Percentiles rank a stretch among this genome's conserved stretches.
phyloP scores from a whole-genome alignment of 2,329 filamentous ascomycete species.

The Monosporascus sp. region DNA sequence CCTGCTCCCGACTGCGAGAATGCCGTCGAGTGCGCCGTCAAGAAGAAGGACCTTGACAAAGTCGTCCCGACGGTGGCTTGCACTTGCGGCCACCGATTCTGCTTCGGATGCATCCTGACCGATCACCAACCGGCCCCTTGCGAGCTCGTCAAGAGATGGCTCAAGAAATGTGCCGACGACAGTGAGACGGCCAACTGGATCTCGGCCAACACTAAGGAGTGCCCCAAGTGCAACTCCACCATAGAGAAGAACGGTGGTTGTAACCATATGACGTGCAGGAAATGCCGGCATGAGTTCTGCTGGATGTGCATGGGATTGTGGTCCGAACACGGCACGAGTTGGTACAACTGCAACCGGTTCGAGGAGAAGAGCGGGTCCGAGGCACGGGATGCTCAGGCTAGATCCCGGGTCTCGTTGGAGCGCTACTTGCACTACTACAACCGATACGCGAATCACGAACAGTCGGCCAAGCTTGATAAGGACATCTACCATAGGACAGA shows the following conservation, averaged over 20 bases:
- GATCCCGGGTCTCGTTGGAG: constrained; percentile 83
- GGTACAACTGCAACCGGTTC: constrained; percentile 98
- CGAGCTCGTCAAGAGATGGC: constrained; percentile 84
- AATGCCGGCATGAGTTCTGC: constrained; percentile 55
- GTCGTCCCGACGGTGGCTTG: constrained; percentile 90
- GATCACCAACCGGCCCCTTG: constrained; percentile 96
- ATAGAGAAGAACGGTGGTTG: constrained; percentile 84
- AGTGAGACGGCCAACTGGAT: constrained; percentile 99
- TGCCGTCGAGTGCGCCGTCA: constrained; percentile 81
- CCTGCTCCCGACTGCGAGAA: constrained; percentile 96
- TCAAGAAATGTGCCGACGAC: constrained; percentile 98
- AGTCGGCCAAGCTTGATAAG: constrained; percentile 92
- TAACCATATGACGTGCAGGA: constrained; percentile 35
- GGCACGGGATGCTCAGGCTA: constrained; percentile 86
- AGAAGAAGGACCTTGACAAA: constrained; percentile 77
- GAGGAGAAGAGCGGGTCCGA: constrained; percentile 94
- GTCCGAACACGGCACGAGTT: constrained; percentile 97
- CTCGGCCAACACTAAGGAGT: constrained; percentile 97
- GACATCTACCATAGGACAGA: constrained; percentile 95
- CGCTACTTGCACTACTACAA: constrained; percentile 99
- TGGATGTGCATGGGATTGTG: constrained; percentile 99
- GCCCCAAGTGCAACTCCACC: constrained; percentile 89
- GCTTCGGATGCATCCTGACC: constrained; percentile 84
- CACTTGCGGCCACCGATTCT: constrained; percentile 79
- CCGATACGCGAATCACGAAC: constrained; percentile 96